These are phyloP conservation scores for Amanita rubescens DNA, from an alignment of 768 basidiomycete species.

Conservation along the genomic window DNA sequence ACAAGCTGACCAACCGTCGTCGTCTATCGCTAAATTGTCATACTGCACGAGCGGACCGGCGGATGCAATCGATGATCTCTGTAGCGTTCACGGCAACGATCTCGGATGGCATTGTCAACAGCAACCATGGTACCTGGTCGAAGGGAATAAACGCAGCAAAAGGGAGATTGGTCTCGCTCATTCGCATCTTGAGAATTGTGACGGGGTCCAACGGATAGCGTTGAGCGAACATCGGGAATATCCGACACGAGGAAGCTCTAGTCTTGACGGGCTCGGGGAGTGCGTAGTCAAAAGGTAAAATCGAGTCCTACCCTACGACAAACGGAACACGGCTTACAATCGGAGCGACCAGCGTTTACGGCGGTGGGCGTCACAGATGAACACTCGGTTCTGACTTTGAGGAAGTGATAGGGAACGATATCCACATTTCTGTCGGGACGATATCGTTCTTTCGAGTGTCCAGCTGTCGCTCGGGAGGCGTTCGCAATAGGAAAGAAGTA, in stretches of 20 bases:
- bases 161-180: neutral
- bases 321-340: too few relatives aligned
- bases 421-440: neutral
- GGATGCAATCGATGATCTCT: slow-evolving; percentile 1
- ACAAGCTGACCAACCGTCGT: neutral
- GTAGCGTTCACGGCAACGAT: neutral
- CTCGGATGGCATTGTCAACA: slow-evolving; percentile 2
- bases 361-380: too few relatives aligned
- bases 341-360: too few relatives aligned
- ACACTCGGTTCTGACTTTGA: too few relatives aligned
- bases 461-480: neutral
- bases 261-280: too few relatives aligned
- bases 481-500: neutral
- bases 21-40: neutral
- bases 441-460: neutral
- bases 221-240: too few relatives aligned
- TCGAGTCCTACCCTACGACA: too few relatives aligned
- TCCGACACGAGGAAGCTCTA: too few relatives aligned
- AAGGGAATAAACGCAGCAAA: slow-evolving; percentile 1
- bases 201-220: too few relatives aligned
- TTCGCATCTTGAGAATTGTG: neutral
- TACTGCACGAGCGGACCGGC: neutral
- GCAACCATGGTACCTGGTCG: slow-evolving; percentile 4
- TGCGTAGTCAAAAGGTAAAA: too few relatives aligned
- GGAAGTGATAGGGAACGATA: neutral